Conservation (phyloP, 306 rosid species). For the Ammopiptanthus mongolicus region DNA sequence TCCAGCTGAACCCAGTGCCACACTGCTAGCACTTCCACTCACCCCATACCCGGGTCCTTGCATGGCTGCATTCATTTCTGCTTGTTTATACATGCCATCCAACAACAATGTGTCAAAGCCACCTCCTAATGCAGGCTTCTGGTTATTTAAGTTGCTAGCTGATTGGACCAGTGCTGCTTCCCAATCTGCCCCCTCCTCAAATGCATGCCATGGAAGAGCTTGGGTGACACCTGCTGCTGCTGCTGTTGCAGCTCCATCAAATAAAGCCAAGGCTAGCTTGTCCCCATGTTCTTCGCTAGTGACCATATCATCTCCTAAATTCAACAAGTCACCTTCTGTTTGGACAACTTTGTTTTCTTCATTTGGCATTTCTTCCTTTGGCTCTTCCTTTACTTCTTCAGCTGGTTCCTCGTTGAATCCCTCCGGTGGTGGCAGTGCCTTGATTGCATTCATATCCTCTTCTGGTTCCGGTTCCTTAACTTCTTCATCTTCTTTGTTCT, state of each 20-base stretch:
- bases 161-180: conserved; percentile 75
- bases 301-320: conserved; percentile 49
- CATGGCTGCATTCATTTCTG: conserved; percentile 29
- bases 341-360: conserved; percentile 17
- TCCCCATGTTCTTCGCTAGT: conserved; percentile 39
- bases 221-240: conserved; percentile 17
- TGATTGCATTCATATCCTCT: conserved; percentile 47
- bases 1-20: conserved; percentile 79
- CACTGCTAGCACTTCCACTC: conserved; percentile 81
- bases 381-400: conserved; percentile 28
- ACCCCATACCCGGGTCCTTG: conserved; percentile 45
- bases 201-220: conserved; percentile 75
- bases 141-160: conserved; percentile 44
- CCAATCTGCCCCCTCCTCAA: conserved; percentile 68
- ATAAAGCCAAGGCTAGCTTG: conserved; percentile 67
- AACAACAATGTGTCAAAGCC: conserved; percentile 70
- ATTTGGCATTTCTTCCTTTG: conserved; percentile 19
- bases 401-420: conserved; percentile 7
- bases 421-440: conserved; percentile 72
- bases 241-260: conserved; percentile 43
- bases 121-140: conserved; percentile 51
- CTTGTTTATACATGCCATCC: conserved; percentile 80
- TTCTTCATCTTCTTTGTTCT: not conserved
- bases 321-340: conserved; percentile 59
- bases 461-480: conserved; percentile 16